Evolutionary conservation across 2,329 filamentous ascomycete genomes (phyloP).

Genomic region (Xylaria multiplex): DNA sequence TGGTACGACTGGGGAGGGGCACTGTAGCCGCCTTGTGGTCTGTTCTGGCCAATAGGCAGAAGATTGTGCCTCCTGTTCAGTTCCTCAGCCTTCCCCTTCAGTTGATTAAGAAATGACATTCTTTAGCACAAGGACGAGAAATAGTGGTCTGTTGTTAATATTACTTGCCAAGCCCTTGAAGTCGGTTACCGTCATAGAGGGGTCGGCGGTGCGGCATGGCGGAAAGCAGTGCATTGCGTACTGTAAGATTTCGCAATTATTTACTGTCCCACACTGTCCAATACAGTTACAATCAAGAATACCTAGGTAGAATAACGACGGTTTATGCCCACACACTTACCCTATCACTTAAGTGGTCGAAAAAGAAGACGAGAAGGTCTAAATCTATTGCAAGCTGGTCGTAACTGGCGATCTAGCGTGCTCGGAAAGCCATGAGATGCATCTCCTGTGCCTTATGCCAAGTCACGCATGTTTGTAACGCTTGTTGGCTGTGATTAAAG

Average conservation of each 20-base stretch:
- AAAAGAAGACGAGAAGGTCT: not conserved
- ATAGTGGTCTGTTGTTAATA: not conserved
- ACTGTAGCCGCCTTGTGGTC: conserved; percentile 37
- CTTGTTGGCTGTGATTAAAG: not conserved
- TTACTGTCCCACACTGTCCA: not conserved
- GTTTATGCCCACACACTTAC: too few relatives aligned
- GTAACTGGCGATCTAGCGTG: too few relatives aligned
- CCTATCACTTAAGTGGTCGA: not conserved
- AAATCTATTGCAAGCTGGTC: too few relatives aligned
- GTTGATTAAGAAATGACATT: conserved; percentile 50
- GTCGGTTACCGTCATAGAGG: not conserved
- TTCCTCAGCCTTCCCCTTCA: conserved; percentile 54
- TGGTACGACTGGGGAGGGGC: conserved; percentile 23
- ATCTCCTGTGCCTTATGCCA: too few relatives aligned
- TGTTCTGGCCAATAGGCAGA: conserved; percentile 40
- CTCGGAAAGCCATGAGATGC: too few relatives aligned
- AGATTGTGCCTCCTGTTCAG: conserved; percentile 48
- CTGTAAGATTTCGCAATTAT: not conserved
- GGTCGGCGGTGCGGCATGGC: not conserved
- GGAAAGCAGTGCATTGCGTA: not conserved
- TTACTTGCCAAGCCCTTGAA: not conserved
- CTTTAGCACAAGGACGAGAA: not conserved
- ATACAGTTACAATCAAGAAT: not conserved
- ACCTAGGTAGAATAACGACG: too few relatives aligned
- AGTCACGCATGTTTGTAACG: not conserved